Evolutionary conservation across 257 asterid genomes (phyloP).

Genomic region (Penstemon barbatus): DNA sequence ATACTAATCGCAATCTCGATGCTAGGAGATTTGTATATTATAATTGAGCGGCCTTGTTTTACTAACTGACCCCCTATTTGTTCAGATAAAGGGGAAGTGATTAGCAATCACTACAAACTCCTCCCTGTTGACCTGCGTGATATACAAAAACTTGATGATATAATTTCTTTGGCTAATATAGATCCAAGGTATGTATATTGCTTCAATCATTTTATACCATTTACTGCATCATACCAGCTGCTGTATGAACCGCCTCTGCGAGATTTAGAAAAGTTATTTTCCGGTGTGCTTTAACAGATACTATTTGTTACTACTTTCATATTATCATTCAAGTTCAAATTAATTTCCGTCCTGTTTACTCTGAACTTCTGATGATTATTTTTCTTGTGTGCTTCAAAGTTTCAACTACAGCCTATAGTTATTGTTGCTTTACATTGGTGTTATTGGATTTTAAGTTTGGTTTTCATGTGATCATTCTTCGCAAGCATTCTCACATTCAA

Average conservation of each 20-base stretch:
- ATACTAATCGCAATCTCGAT: too few relatives aligned
- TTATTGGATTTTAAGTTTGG: background rate
- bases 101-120: slow-evolving; percentile 82
- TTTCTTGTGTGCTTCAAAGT: background rate
- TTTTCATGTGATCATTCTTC: slow-evolving; percentile 3
- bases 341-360: background rate
- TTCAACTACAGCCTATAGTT: background rate
- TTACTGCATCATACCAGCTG: slow-evolving; percentile 7
- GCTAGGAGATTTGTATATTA: background rate
- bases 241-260: background rate
- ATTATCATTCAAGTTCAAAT: slow-evolving; percentile 5
- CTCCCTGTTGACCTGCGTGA: slow-evolving; percentile 91
- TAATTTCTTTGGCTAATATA: slow-evolving; percentile 66
- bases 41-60: slow-evolving; percentile 3
- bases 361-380: slow-evolving; percentile 1
- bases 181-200: slow-evolving; percentile 74
- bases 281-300: background rate
- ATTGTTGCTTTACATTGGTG: slow-evolving; percentile 14
- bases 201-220: slow-evolving; percentile 21
- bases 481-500: slow-evolving; percentile 21
- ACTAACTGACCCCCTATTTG: slow-evolving; percentile 30
- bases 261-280: background rate
- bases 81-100: slow-evolving; percentile 93
- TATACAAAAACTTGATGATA: slow-evolving; percentile 61
- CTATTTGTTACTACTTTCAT: background rate